Evolutionary conservation across 2,329 filamentous ascomycete species (phyloP).

Genomic region (Aspergillus ochraceoroseus): DNA sequence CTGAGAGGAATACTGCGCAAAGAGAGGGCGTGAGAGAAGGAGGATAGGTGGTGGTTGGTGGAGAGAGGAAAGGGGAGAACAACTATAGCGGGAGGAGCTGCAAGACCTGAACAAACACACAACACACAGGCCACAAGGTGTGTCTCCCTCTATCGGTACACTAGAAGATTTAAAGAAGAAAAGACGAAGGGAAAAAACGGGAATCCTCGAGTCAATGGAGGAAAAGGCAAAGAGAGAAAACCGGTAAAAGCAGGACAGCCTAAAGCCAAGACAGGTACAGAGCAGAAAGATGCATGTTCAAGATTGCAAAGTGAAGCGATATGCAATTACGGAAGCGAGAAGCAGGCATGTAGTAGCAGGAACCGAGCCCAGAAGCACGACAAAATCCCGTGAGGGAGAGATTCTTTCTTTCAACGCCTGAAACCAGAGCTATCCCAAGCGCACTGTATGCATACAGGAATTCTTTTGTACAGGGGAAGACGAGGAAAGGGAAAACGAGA

Average conservation of each 20-base stretch:
- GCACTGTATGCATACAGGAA: constrained; percentile 16
- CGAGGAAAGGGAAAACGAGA: constrained; percentile 2
- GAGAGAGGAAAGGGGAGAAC: constrained; percentile 1
- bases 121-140: neutral
- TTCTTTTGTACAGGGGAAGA: constrained; percentile 14
- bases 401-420: constrained; percentile 11
- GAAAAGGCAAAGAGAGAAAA: constrained; percentile 15
- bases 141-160: constrained; percentile 3
- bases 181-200: constrained; percentile 10
- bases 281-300: constrained; percentile 47
- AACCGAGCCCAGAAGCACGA: constrained; percentile 1
- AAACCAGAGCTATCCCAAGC: constrained; percentile 15
- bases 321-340: constrained; percentile 24
- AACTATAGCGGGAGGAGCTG: constrained; percentile 7
- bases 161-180: constrained; percentile 8
- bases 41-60: constrained; percentile 1
- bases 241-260: constrained; percentile 18
- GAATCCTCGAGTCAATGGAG: constrained; percentile 3
- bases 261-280: constrained; percentile 44
- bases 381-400: constrained; percentile 12
- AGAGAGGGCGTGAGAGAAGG: neutral
- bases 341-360: constrained; percentile 11
- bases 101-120: neutral
- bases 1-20: neutral
- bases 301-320: constrained; percentile 25